Evolutionary conservation across 2,329 filamentous ascomycete species (phyloP).

Genomic region (Phialemonium atrogriseum): DNA sequence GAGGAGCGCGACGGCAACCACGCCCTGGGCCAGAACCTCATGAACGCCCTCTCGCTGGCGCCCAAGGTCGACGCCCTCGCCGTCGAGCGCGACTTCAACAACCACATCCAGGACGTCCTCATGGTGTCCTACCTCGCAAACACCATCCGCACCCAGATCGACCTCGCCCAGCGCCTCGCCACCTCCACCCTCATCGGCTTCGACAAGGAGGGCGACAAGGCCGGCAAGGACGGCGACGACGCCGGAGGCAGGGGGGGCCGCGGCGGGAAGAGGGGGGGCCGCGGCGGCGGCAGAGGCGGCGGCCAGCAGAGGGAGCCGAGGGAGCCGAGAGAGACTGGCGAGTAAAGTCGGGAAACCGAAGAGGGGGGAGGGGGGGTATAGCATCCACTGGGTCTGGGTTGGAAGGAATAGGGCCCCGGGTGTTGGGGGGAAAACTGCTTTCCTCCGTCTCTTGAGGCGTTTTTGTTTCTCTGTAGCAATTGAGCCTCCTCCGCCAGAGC

Average conservation of each 20-base stretch:
- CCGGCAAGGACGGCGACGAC: conserved; percentile 38
- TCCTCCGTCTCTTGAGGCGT: no score
- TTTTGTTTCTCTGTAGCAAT: no score
- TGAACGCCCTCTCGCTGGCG: conserved; percentile 85
- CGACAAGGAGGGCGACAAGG: conserved; percentile 34
- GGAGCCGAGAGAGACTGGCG: conserved; percentile 37
- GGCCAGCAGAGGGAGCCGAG: conserved; percentile 38
- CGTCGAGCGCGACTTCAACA: conserved; percentile 98
- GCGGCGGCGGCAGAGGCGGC: conserved; percentile 38
- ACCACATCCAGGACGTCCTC: conserved; percentile 97
- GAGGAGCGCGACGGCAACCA: conserved; percentile 87
- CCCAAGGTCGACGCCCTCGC: conserved; percentile 88
- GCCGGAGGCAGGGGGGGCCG: conserved; percentile 25
- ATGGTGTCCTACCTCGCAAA: conserved; percentile 98
- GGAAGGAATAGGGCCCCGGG: no score
- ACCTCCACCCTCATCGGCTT: conserved; percentile 55
- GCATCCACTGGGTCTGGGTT: no score
- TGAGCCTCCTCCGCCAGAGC: no score
- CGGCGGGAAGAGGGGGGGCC: conserved; percentile 35
- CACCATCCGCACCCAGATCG: conserved; percentile 97
- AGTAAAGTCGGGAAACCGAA: conserved; percentile 15
- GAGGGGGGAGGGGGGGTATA: conserved; percentile 3
- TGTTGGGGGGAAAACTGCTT: no score
- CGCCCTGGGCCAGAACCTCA: conserved; percentile 86
- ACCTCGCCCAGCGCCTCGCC: conserved; percentile 89